Evolutionary conservation across 2,329 filamentous ascomycete species (phyloP).

Genomic region (Aspergillus transmontanensis): DNA sequence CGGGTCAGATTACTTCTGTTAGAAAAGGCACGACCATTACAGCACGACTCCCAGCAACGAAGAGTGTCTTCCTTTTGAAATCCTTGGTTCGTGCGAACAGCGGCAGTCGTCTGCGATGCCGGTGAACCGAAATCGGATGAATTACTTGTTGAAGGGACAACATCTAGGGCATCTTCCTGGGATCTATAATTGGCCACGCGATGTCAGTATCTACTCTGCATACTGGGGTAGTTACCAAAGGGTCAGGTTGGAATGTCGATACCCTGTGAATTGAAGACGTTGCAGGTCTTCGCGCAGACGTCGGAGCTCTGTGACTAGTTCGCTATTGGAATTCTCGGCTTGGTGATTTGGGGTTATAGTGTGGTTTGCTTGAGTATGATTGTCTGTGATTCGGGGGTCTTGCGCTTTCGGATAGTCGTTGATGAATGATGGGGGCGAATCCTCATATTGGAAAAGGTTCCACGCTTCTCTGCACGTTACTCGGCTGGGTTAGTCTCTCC

Average conservation of each 20-base stretch:
- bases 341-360: background rate
- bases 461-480: background rate
- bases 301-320: background rate
- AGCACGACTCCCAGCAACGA: slow-evolving; percentile 7
- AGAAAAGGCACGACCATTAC: slow-evolving; percentile 5
- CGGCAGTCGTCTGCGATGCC: background rate
- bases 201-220: background rate
- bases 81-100: background rate
- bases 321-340: background rate
- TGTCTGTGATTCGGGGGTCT: background rate
- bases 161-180: background rate
- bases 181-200: background rate
- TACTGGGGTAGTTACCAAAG: background rate
- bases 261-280: background rate
- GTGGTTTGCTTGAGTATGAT: background rate
- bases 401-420: background rate
- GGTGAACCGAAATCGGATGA: background rate
- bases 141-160: background rate
- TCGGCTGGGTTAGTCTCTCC: background rate
- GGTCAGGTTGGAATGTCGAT: background rate
- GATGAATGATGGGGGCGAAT: background rate
- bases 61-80: background rate
- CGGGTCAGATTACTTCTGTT: slow-evolving; percentile 7
- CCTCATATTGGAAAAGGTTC: background rate
- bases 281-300: background rate